Evolutionary conservation across 176 grass and related monocot genomes (phyloP).

Genomic region (Carex littledalei): DNA sequence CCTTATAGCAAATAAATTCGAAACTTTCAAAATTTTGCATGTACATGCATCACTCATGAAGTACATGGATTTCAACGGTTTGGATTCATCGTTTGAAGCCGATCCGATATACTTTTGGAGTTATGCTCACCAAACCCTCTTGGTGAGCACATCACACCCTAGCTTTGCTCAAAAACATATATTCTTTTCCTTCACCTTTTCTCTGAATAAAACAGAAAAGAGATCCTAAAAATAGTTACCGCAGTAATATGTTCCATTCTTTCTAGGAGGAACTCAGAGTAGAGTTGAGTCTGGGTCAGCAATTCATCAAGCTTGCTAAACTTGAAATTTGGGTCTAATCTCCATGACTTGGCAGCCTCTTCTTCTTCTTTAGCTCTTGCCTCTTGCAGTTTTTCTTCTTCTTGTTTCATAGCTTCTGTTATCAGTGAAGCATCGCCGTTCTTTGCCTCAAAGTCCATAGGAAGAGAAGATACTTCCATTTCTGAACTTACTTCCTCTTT

Average conservation of each 20-base stretch:
- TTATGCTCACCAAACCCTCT: too few relatives aligned
- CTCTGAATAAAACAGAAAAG: not conserved
- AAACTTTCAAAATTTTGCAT: too few relatives aligned
- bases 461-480: conserved; percentile 33
- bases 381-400: conserved; percentile 55
- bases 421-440: conserved; percentile 64
- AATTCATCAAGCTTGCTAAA: conserved; percentile 89
- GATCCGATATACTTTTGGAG: too few relatives aligned
- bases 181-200: not conserved
- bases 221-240: conserved; percentile 27
- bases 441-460: conserved; percentile 60
- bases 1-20: too few relatives aligned
- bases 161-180: too few relatives aligned
- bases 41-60: too few relatives aligned
- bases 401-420: conserved; percentile 57
- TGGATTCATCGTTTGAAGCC: too few relatives aligned
- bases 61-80: too few relatives aligned
- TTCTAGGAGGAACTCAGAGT: conserved; percentile 83
- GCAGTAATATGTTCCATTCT: conserved; percentile 87
- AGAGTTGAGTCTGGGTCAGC: conserved; percentile 81
- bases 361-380: conserved; percentile 40
- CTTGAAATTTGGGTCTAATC: conserved; percentile 36
- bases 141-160: too few relatives aligned
- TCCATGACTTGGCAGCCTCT: conserved; percentile 37
- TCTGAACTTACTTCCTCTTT: conserved; percentile 21